Evolutionary conservation across 345 rosid genomes (phyloP).

Genomic region (Gossypium anomalum): DNA sequence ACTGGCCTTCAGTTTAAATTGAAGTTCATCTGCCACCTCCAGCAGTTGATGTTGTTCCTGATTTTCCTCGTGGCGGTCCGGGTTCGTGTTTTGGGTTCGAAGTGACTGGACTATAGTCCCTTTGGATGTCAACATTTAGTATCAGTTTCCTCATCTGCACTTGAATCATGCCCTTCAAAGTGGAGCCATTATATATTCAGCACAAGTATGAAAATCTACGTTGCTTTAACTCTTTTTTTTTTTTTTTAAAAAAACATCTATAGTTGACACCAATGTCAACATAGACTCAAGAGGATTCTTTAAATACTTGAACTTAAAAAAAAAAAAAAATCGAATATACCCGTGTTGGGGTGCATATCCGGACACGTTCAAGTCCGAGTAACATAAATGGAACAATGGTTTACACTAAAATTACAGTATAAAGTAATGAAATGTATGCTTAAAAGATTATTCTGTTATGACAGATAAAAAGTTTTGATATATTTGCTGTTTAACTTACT

Average conservation of each 20-base stretch:
- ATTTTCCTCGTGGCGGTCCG: constrained; percentile 6
- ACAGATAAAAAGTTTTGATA: neutral
- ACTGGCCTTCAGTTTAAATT: neutral
- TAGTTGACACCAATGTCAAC: too few species aligned
- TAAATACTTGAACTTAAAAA: too few species aligned
- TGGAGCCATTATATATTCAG: neutral
- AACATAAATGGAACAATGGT: neutral
- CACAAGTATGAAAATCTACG: too few species aligned
- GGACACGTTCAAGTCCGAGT: neutral
- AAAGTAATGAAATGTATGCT: neutral
- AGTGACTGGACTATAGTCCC: constrained; percentile 6
- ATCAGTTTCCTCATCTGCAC: constrained; percentile 6
- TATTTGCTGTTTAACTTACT: constrained; percentile 16
- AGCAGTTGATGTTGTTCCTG: neutral
- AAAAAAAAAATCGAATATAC: too few species aligned
- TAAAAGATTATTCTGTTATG: neutral
- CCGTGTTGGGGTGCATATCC: too few species aligned
- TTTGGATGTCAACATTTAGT: neutral
- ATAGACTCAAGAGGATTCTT: too few species aligned
- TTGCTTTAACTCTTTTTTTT: too few species aligned
- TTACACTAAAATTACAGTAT: neutral
- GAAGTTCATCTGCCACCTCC: constrained; percentile 4
- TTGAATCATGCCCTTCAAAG: constrained; percentile 1
- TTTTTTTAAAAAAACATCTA: too few species aligned
- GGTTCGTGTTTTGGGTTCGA: constrained; percentile 10